Evolutionary conservation across 225 moss, liverwort and hornwort species (phyloP), one percentile per base, ranked within the genome.

Genomic region (Rhytidiadelphus loreus): DNA sequence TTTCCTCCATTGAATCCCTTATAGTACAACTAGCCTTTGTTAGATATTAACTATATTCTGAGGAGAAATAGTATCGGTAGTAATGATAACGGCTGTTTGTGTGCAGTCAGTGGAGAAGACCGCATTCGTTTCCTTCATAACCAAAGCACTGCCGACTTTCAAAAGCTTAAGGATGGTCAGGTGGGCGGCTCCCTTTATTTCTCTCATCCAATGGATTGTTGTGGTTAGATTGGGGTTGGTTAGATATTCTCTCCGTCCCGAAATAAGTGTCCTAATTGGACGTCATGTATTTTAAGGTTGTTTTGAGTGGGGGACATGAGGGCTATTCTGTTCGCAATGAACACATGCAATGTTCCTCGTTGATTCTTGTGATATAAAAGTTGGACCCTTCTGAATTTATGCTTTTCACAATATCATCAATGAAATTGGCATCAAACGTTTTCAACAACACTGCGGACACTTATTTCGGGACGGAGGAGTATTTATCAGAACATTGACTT

Each of bases 101-200:
- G 87, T 90, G 62, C 91, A 98, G 98, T 97, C 60, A 89, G 92
- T 80, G 98, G 98, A 71, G 96, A 96, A 30, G 98, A 99, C 86
- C 96, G 98, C 76, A 92, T 97, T 84, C 93, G 95, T 88, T 99
- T 99, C 89, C 96, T 99, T 75, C 97, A 99, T 85, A 99, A 99
- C 87, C 97, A 97, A 90, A 97, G 96, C 92, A 99, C 98, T 85
- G 96, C 96, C 82, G 98, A 97, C 86, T 97, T 99, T 87, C 96
- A 97, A 87, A 95, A 93, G 84, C 85, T 95, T 41, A 95, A 93
- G 90, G 94, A 95, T 72, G 96, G 96, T 76, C 92, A 99, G 96
- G 98, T 98, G 86, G 80, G 89, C 21, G 37, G 41, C 43, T 87
- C 46, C 19, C 29, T 80, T 75, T 30, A 37, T 56, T 82, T 61